Conservation (phyloP, 331 rosid species). For the Saraca asoca region DNA sequence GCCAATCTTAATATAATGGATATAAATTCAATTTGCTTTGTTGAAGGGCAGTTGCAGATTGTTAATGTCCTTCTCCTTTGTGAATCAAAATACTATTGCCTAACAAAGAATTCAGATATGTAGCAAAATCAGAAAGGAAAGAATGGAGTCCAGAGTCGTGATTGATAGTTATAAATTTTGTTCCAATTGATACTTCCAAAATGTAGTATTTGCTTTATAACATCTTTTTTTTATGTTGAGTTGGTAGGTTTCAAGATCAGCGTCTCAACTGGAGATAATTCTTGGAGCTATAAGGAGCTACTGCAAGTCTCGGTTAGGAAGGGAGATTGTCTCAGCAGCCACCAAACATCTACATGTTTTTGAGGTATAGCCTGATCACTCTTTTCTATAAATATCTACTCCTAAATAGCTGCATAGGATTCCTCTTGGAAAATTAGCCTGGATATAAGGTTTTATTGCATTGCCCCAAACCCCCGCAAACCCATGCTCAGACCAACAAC, state of each 20-base stretch:
- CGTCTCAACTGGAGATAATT: constrained; percentile 88
- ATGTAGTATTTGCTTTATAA: constrained; percentile 17
- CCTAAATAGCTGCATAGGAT: constrained; percentile 25
- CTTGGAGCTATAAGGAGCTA: constrained; percentile 82
- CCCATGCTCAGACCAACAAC: no score
- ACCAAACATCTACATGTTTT: constrained; percentile 70
- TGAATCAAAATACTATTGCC: neutral
- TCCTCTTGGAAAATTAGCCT: constrained; percentile 13
- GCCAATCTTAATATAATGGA: neutral
- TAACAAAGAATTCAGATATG: constrained; percentile 6
- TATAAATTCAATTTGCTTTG: neutral
- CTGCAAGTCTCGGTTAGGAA: constrained; percentile 78
- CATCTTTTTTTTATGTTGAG: constrained; percentile 33
- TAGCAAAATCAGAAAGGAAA: neutral
- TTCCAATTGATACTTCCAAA: neutral
- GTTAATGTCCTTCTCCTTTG: neutral
- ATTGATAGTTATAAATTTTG: neutral
- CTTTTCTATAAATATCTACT: constrained; percentile 11
- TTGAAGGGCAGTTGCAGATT: no score
- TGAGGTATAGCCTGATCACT: constrained; percentile 57
- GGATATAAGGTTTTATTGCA: constrained; percentile 7
- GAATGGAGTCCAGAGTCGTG: neutral
- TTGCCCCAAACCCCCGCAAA: neutral
- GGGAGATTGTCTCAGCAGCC: constrained; percentile 61
- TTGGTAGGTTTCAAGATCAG: constrained; percentile 69